Evolutionary conservation across 352 stramenopile species (phyloP).

Genomic region (Pythium dissotocum): DNA sequence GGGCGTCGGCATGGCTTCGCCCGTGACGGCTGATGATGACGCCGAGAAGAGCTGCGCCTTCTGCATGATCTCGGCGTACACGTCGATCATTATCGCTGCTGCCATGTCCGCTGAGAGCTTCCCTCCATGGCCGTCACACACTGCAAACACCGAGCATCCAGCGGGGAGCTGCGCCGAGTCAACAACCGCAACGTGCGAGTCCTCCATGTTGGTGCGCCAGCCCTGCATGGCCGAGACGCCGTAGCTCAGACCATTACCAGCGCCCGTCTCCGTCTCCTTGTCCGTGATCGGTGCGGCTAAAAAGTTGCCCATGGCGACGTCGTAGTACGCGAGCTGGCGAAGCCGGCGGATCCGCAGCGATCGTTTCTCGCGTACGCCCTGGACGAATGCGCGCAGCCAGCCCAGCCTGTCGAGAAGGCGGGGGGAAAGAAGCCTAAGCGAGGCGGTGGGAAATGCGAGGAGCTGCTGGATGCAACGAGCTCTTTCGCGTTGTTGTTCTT

Average conservation of each 20-base stretch:
- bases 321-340: slow-evolving; percentile 17
- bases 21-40: slow-evolving; percentile 21
- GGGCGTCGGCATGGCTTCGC: slow-evolving; percentile 37
- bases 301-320: slow-evolving; percentile 77
- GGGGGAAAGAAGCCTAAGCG: background rate
- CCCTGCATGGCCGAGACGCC: slow-evolving; percentile 80
- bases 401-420: slow-evolving; percentile 1
- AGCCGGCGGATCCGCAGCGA: slow-evolving; percentile 4
- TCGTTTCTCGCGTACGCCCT: slow-evolving; percentile 4
- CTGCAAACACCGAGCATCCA: slow-evolving; percentile 67
- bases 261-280: slow-evolving; percentile 61
- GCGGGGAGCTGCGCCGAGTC: slow-evolving; percentile 42
- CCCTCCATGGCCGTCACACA: slow-evolving; percentile 82
- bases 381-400: slow-evolving; percentile 2
- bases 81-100: slow-evolving; percentile 38
- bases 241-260: slow-evolving; percentile 60
- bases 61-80: slow-evolving; percentile 42
- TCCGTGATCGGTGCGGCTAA: slow-evolving; percentile 72
- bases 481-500: background rate
- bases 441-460: background rate
- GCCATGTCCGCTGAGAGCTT: slow-evolving; percentile 57
- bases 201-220: slow-evolving; percentile 84
- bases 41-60: slow-evolving; percentile 28
- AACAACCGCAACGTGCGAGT: slow-evolving; percentile 69
- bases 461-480: background rate